Evolutionary conservation across 129 eudicot genomes (phyloP), one percentile per base, ranked within the genome.

Genomic region (Artemisia argyi): DNA sequence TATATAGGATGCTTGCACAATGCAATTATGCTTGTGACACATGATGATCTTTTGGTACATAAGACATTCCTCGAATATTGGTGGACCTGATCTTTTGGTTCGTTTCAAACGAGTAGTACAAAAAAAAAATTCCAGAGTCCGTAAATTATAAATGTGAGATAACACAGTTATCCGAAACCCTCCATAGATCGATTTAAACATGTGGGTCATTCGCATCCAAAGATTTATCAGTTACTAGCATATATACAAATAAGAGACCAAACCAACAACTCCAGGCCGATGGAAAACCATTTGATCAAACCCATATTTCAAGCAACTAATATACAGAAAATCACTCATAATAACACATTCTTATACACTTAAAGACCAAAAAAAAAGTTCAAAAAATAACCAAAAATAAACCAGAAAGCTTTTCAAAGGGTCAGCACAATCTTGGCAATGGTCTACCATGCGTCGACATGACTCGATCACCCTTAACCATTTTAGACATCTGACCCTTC

Each of bases 401-500:
- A 46, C 66, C 63, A 19, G 15, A 80, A 15, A 61, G 68, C 54
- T 39, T 59, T 59, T 16, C 58, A 28, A 47, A 26, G 61, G 81
- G 66, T 82, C 79, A 85, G 73, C 96, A 89, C 48, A 89, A 73
- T 77, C 91, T 83, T 16, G 96, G 91, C 81, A 87, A 78, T 46
- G 80, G 72, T 69, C 81, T 81, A 74, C 61, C 75, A 28, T 64
- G 68, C 20, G 69, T 5, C 7, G 53, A 64, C 26, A 64, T 44
- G 52, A 76, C 51, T 22, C 78, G 76, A 28, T 56, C 75, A 16
- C 73, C 57, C 76, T 81, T 85, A 39, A 42, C 90, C 90, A 92
- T 79, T 69, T 69, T 92, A 2, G 95, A 71, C 95, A 87, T 92
- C 67, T 89, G 96, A 67, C 89, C 89, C 69, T 85, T 89, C 98